Percentiles rank a stretch among this genome's conserved stretches.
These are phyloP conservation scores for Monilinia vaccinii-corymbosi DNA, from an alignment of 2,329 filamentous ascomycete genomes.

Conservation along the genomic window DNA sequence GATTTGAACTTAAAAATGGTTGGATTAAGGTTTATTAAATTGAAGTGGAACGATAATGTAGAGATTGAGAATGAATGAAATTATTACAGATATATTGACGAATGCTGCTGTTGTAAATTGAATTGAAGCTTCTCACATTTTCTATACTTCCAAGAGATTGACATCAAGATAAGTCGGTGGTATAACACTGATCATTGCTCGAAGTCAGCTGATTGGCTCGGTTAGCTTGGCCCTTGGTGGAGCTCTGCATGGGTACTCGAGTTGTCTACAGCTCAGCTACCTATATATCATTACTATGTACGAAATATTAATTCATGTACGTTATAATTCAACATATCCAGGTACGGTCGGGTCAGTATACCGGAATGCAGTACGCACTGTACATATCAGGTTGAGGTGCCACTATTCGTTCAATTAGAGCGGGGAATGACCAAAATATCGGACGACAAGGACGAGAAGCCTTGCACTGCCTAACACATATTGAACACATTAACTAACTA, in stretches of 20 bases:
- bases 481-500: too few species aligned
- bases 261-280: too few species aligned
- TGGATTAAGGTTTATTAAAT: too few species aligned
- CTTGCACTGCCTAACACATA: slow-evolving; percentile 6
- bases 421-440: neutral
- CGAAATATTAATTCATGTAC: too few species aligned
- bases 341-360: neutral
- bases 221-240: too few species aligned
- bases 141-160: neutral
- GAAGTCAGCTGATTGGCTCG: too few species aligned
- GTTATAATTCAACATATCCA: neutral
- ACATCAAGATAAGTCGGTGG: too few species aligned
- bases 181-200: too few species aligned
- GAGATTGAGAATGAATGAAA: neutral
- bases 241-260: too few species aligned
- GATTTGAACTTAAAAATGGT: too few species aligned
- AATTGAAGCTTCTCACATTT: neutral
- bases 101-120: neutral
- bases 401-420: neutral
- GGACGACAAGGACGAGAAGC: neutral
- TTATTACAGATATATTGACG: neutral
- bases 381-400: neutral
- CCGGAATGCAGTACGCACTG: neutral
- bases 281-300: too few species aligned
- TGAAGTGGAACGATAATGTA: neutral